Percentiles rank a stretch among this genome's conserved stretches.
phyloP scores from a whole-genome alignment of 176 grass and related monocot genomes.

The Thinopyrum elongatum region DNA sequence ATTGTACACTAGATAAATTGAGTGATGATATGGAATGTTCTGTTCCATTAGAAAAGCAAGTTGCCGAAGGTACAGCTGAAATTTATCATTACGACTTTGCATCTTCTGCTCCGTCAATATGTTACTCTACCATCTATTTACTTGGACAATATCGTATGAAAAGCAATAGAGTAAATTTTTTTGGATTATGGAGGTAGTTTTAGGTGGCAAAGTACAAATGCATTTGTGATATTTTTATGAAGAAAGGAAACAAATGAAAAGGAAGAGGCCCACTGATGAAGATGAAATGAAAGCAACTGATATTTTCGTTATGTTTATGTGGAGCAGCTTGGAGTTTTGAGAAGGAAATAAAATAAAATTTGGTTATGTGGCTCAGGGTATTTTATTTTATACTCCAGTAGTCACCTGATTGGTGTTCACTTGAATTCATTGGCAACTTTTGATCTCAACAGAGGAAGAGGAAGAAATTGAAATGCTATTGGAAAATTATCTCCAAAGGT shows the following conservation, averaged over 20 bases:
- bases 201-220: neutral
- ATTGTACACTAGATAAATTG: conserved; percentile 62
- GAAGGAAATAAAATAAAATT: neutral
- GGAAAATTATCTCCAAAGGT: conserved; percentile 99
- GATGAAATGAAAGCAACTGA: neutral
- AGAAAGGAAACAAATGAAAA: neutral
- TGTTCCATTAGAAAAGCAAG: conserved; percentile 79
- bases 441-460: conserved; percentile 82
- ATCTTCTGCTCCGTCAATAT: neutral
- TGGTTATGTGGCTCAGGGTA: neutral
- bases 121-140: conserved; percentile 16
- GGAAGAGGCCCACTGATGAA: neutral
- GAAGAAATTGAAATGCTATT: conserved; percentile 99
- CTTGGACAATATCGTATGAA: neutral
- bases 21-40: conserved; percentile 69
- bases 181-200: neutral
- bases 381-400: neutral
- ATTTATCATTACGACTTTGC: conserved; percentile 7
- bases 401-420: conserved; percentile 6
- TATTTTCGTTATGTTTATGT: conserved; percentile 3
- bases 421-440: conserved; percentile 25
- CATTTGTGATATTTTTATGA: neutral
- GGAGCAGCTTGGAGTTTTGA: neutral
- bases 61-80: conserved; percentile 77
- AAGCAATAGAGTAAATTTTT: neutral